phyloP scores from a whole-genome alignment of 768 basidiomycete species.

The Serendipita sp. region DNA sequence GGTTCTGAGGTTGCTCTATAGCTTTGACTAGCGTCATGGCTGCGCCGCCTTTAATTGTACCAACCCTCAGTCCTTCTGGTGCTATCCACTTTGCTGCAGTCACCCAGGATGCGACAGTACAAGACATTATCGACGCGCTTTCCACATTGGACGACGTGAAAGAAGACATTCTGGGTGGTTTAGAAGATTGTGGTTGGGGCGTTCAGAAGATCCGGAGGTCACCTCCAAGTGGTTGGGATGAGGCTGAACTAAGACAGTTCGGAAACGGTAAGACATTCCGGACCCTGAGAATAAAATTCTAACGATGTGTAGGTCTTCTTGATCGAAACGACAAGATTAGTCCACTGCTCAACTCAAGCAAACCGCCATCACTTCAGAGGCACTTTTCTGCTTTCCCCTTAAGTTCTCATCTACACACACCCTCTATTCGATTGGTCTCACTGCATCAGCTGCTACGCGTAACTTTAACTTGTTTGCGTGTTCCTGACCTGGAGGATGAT shows the following conservation, averaged over 20 bases:
- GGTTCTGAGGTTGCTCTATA: neutral
- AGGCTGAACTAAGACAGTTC: slow-evolving; percentile 47
- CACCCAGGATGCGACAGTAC: slow-evolving; percentile 33
- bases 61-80: slow-evolving; percentile 41
- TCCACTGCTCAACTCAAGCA: slow-evolving; percentile 9
- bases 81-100: slow-evolving; percentile 49
- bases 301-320: neutral
- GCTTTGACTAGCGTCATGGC: neutral
- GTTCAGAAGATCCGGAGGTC: slow-evolving; percentile 40
- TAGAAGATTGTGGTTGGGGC: slow-evolving; percentile 48
- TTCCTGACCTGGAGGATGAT: slow-evolving; percentile 65
- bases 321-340: neutral
- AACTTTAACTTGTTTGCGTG: slow-evolving; percentile 39
- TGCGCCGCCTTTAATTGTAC: slow-evolving; percentile 30
- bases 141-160: slow-evolving; percentile 32
- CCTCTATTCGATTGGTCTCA: slow-evolving; percentile 55
- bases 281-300: neutral
- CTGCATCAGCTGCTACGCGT: slow-evolving; percentile 44
- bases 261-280: slow-evolving; percentile 35
- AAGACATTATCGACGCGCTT: slow-evolving; percentile 44
- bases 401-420: slow-evolving; percentile 49
- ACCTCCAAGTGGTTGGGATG: slow-evolving; percentile 44
- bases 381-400: slow-evolving; percentile 58
- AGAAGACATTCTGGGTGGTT: slow-evolving; percentile 38
- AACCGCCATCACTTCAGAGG: slow-evolving; percentile 23